phyloP scores from a whole-genome alignment of 2,329 filamentous ascomycete species.

The Claviceps sp. region DNA sequence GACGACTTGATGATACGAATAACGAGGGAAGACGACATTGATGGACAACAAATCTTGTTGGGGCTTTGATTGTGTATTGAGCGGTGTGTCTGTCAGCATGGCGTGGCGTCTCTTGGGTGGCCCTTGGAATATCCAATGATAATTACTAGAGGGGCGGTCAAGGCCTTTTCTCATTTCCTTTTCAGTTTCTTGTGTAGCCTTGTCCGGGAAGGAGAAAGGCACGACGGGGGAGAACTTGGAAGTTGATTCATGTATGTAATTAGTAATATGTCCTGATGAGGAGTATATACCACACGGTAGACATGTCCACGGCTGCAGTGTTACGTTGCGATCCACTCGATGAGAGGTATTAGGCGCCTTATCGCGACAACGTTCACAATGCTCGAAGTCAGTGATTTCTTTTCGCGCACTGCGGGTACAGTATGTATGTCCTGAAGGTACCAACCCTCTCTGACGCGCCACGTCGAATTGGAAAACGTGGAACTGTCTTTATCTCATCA shows the following conservation, averaged over 20 bases:
- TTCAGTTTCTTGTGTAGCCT: too few relatives aligned
- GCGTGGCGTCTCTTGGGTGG: constrained; percentile 1
- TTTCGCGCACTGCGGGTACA: too few relatives aligned
- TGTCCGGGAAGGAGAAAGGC: too few relatives aligned
- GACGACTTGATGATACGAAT: not conserved
- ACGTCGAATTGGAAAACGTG: too few relatives aligned
- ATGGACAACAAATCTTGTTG: not conserved
- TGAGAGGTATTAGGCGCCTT: not conserved
- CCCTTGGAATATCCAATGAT: not conserved
- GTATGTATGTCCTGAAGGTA: too few relatives aligned
- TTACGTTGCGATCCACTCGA: not conserved
- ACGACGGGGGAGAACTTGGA: not conserved
- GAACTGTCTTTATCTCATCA: too few relatives aligned
- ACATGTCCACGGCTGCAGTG: not conserved
- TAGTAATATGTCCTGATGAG: not conserved
- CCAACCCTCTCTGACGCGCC: too few relatives aligned
- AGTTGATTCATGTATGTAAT: not conserved
- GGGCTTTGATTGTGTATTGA: not conserved
- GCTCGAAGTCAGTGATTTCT: too few relatives aligned
- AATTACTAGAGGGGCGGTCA: not conserved
- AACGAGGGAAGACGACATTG: not conserved
- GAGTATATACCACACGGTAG: not conserved
- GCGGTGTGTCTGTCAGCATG: constrained; percentile 1
- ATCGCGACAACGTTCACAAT: too few relatives aligned
- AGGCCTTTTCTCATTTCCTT: not conserved